phyloP scores from a whole-genome alignment of 2,329 filamentous ascomycete genomes.

The Elsinoe australis region DNA sequence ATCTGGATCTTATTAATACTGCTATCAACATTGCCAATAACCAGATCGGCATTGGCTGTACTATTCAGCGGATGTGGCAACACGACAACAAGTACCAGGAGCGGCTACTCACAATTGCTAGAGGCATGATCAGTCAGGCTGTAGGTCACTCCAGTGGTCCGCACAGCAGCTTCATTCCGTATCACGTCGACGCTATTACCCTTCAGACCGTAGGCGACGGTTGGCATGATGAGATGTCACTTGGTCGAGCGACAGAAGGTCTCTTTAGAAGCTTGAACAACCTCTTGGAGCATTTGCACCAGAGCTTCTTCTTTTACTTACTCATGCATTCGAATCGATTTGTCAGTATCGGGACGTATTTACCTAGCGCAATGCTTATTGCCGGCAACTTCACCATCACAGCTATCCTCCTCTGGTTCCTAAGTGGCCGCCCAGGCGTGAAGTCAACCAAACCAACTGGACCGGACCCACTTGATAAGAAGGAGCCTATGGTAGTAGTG shows the following conservation, averaged over 20 bases:
- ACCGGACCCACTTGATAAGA: slow-evolving; percentile 25
- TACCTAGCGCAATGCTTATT: slow-evolving; percentile 94
- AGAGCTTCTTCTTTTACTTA: slow-evolving; percentile 99
- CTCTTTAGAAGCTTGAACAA: slow-evolving; percentile 93
- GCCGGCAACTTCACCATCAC: slow-evolving; percentile 94
- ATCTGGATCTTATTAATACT: slow-evolving; percentile 92
- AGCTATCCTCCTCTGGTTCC: slow-evolving; percentile 88
- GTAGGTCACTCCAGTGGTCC: slow-evolving; percentile 82
- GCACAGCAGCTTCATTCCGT: slow-evolving; percentile 93
- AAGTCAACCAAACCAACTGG: slow-evolving; percentile 31
- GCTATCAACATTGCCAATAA: slow-evolving; percentile 78
- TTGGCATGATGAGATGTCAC: slow-evolving; percentile 96
- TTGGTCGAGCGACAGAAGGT: slow-evolving; percentile 83
- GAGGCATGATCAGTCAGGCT: slow-evolving; percentile 87
- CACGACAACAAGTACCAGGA: slow-evolving; percentile 72
- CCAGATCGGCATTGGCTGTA: slow-evolving; percentile 82
- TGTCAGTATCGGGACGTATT: slow-evolving; percentile 94
- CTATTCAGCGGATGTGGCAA: slow-evolving; percentile 76
- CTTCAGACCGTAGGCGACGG: slow-evolving; percentile 82
- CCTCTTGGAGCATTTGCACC: slow-evolving; percentile 88
- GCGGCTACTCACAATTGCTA: slow-evolving; percentile 77
- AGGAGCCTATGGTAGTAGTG: slow-evolving; percentile 33
- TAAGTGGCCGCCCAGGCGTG: slow-evolving; percentile 54
- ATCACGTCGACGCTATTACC: slow-evolving; percentile 94
- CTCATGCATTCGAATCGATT: slow-evolving; percentile 87